Evolutionary conservation across 1,139 yeast genomes (phyloP).

Genomic region (Wickerhamiella infanticola): DNA sequence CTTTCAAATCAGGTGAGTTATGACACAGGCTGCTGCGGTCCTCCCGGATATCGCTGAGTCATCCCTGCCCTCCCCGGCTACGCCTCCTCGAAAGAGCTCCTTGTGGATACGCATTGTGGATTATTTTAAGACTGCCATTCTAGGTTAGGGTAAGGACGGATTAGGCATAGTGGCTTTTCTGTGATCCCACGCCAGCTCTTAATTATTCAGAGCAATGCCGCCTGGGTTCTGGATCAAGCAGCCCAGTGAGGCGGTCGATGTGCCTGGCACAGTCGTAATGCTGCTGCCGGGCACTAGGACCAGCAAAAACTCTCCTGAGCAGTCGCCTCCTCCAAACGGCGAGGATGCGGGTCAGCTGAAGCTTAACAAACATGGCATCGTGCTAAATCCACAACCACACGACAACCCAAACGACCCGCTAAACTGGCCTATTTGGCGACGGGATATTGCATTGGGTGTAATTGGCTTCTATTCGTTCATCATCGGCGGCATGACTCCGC

Average conservation of each 20-base stretch:
- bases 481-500: conserved; percentile 50
- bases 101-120: too few relatives aligned
- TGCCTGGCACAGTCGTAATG: conserved; percentile 16
- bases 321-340: not conserved
- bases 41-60: too few relatives aligned
- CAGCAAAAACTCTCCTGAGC: not conserved
- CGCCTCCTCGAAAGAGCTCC: too few relatives aligned
- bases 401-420: conserved; percentile 64
- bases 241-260: conserved; percentile 24
- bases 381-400: conserved; percentile 60
- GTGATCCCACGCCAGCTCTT: not conserved
- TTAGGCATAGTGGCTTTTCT: not conserved
- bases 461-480: conserved; percentile 45
- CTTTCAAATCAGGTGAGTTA: too few relatives aligned
- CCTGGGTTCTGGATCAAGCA: conserved; percentile 28
- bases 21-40: too few relatives aligned
- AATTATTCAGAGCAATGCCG: not conserved
- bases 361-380: conserved; percentile 37
- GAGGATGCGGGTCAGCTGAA: conserved; percentile 21
- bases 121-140: too few relatives aligned
- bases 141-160: too few relatives aligned
- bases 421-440: conserved; percentile 51
- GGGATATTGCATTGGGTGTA: conserved; percentile 38
- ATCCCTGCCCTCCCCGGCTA: too few relatives aligned
- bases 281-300: not conserved